Evolutionary conservation across 768 basidiomycete species (phyloP), one percentile per base, ranked within the genome.

Genomic region (Leccinum longicurvipes): DNA sequence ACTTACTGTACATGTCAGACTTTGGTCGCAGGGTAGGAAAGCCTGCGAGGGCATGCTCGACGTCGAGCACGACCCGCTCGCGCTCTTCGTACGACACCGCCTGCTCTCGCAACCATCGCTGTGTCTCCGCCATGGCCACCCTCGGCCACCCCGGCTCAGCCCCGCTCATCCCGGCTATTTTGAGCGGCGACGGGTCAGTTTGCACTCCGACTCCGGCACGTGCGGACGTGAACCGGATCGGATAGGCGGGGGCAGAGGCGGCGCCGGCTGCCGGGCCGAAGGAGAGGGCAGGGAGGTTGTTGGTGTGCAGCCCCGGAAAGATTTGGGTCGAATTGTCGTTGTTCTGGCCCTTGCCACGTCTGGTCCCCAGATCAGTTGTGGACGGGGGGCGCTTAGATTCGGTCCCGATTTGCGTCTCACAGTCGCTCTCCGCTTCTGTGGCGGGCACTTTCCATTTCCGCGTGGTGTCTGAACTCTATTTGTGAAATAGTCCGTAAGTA

Each of bases 1-100:
- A 75, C 73, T 69, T 67, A 79, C 80, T 91, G 81, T 92, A 93
- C 12, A 89, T 79, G 62, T 91, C 92, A 2, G 88, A 85, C 70
- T 90, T 91, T 50, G 89, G 91, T 12, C 85, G 77, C 51, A 93
- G 77, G 27, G 87, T 73, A 8, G 76, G 69, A 63, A 76, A 80
- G 53, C 77, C 74, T 28, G 70, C 57, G 51, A 94, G 81, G n/a
- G 74, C 77, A 11, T 77, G 68, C 68, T 87, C 82, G 56, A 88
- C 74, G 69, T 94, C 85, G 7, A 76, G 63, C 60, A 79, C 86
- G 49, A 91, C 82, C 49, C 81, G 77, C 53, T 86, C 82, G 21
- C 63, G 68, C 50, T 78, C 65, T 3, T 73, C 63, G 64, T 94
- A 94, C 23, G 81, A 66, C 58, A 74, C 76, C 55, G 81, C 74